Evolutionary conservation across 1,139 yeast species (phyloP), one percentile per base, ranked within the genome.

Genomic region (Suhomyces terraborum): DNA sequence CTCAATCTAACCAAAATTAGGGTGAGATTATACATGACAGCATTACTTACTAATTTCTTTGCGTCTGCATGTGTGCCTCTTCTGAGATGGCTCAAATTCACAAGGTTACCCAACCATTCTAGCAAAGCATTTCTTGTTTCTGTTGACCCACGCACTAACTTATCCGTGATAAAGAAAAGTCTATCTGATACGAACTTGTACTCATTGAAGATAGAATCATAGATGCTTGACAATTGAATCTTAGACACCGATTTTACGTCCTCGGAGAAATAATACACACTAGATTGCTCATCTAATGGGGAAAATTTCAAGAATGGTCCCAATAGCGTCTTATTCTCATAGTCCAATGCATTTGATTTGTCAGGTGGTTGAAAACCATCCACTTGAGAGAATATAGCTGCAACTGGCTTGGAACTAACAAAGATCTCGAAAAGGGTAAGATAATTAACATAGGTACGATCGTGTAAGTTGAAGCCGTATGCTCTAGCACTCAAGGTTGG

Each of bases 51-150:
- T 38, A 87, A 69, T 41, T 80, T 77, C 14, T 73, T 67, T 7
- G 79, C 76, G 53, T 86, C 84, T 4, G 93, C 86, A 60, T 87
- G 95, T 51, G 87, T 82, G 35, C 97, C 97, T 52, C 87, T 77
- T 63, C 98, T 79, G 54, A 88, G 76, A 63, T 91, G 97, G 59
- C 91, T 89, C 44, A 79, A 72, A 55, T 91, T 88, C 16, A 88
- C 75, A 33, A 89, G 73, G 28, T 74, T 75, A 2, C 85, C 85
- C 61, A 91, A 80, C 75, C 84, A 89, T 40, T 70, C 61, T 47
- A 93, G 64, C 40, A 91, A 59, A 33, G 69, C 80, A 29, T 66
- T 67, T 49, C 98, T 75, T 0, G 96, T 77, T 27, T 71, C 68
- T 0, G 77, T 62, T 1, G 89, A 82, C 0, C 91, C 87, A 48